phyloP scores from a whole-genome alignment of 306 rosid species.

The Gastrolobium bilobum region DNA sequence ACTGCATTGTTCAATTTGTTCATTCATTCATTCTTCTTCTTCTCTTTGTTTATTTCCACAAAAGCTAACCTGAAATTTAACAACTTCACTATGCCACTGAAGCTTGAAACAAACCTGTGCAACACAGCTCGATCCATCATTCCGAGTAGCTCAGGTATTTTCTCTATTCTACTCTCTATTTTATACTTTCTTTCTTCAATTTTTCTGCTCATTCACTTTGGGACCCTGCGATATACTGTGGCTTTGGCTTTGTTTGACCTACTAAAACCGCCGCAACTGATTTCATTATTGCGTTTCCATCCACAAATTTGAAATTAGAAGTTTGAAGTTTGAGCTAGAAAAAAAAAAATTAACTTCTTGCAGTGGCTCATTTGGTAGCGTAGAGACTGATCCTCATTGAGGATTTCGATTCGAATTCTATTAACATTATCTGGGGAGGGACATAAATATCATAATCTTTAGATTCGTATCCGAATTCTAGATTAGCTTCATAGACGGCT shows the following conservation, averaged over 20 bases:
- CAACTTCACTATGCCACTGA: conserved; percentile 9
- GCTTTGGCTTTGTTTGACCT: neutral
- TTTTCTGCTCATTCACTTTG: neutral
- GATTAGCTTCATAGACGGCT: too few species aligned
- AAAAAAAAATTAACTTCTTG: too few species aligned
- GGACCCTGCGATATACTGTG: neutral
- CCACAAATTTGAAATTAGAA: neutral
- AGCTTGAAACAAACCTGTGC: neutral
- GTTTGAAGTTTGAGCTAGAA: conserved; percentile 13
- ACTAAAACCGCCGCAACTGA: neutral
- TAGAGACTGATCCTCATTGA: too few species aligned
- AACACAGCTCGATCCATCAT: neutral
- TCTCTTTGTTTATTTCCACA: neutral
- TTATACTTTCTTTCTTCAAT: neutral
- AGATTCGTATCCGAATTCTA: too few species aligned
- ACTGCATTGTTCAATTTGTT: conserved; percentile 19
- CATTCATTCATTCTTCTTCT: neutral
- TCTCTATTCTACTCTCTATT: neutral
- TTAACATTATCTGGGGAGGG: too few species aligned
- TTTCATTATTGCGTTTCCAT: neutral
- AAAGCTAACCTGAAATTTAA: neutral
- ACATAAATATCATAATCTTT: too few species aligned
- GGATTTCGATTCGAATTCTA: too few species aligned
- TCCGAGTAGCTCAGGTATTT: conserved; percentile 35
- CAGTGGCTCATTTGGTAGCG: too few species aligned